A percentile compares a stretch with the other conserved stretches of the same genome.
Evolutionary conservation across 179 eudicot species (phyloP).

Genomic region (Dionaea muscipula): DNA sequence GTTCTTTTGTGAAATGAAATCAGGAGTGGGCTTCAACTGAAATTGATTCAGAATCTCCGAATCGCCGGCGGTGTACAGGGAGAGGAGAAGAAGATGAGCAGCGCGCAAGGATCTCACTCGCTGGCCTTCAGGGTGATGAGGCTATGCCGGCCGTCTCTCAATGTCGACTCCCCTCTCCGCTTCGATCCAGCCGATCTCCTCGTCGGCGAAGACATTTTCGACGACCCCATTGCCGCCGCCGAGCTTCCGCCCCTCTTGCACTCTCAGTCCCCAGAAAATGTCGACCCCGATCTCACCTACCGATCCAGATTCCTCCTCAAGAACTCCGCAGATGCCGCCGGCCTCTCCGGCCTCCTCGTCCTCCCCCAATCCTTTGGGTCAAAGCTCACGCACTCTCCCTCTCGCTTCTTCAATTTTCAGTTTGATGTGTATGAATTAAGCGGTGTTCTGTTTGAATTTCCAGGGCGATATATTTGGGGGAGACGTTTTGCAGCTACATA

Average conservation of each 20-base stretch:
- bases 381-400: background rate
- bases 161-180: conserved; percentile 70
- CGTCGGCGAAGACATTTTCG: conserved; percentile 67
- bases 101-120: conserved; percentile 36
- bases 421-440: too few relatives aligned
- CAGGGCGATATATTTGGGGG: conserved; percentile 95
- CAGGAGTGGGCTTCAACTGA: too few relatives aligned
- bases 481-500: conserved; percentile 91
- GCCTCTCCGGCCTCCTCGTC: conserved; percentile 80
- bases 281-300: conserved; percentile 42
- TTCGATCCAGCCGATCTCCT: conserved; percentile 76
- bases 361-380: conserved; percentile 96
- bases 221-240: conserved; percentile 35
- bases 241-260: conserved; percentile 32
- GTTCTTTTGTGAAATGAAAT: too few relatives aligned
- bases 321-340: conserved; percentile 48
- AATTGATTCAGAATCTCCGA: too few relatives aligned
- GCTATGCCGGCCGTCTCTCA: conserved; percentile 75
- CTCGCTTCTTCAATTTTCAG: background rate
- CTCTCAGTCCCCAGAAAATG: conserved; percentile 8
- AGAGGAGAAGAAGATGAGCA: conserved; percentile 6
- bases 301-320: conserved; percentile 55
- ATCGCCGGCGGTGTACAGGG: too few relatives aligned
- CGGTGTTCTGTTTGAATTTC: background rate
- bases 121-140: conserved; percentile 93